Percentiles rank a stretch among this genome's conserved stretches.
phyloP scores from a whole-genome alignment of 2,329 filamentous ascomycete species.

The Helminthosporium solani region DNA sequence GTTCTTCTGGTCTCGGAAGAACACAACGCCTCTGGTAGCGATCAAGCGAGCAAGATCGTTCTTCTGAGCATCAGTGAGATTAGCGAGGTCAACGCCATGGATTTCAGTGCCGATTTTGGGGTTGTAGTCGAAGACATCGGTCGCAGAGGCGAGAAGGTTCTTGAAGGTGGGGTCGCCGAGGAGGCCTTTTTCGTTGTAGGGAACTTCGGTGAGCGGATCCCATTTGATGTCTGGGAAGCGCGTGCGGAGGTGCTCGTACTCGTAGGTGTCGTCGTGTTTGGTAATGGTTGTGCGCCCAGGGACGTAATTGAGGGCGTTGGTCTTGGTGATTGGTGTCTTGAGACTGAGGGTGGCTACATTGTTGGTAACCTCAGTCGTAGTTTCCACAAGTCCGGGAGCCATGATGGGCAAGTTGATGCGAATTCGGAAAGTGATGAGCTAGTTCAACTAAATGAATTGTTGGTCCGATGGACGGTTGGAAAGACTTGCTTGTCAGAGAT shows the following conservation, averaged over 20 bases:
- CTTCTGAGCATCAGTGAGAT: constrained; percentile 53
- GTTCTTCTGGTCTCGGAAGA: constrained; percentile 58
- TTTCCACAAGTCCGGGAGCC: constrained; percentile 38
- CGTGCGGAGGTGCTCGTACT: constrained; percentile 55
- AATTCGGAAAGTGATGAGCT: neutral
- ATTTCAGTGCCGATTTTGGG: constrained; percentile 59
- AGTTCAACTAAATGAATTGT: neutral
- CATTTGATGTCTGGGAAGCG: constrained; percentile 56
- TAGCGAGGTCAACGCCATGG: constrained; percentile 53
- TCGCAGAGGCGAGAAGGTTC: constrained; percentile 54
- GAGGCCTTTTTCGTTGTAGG: constrained; percentile 56
- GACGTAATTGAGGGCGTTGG: constrained; percentile 42
- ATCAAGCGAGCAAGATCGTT: constrained; percentile 57
- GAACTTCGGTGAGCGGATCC: constrained; percentile 50
- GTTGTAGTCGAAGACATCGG: constrained; percentile 58
- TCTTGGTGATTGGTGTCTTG: constrained; percentile 13
- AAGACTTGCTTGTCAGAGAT: no score
- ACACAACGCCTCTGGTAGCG: constrained; percentile 57
- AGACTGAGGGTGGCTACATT: constrained; percentile 7
- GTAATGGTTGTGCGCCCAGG: constrained; percentile 52
- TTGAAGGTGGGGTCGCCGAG: constrained; percentile 57
- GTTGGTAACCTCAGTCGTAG: constrained; percentile 15
- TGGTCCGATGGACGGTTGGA: neutral
- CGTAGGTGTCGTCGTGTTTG: constrained; percentile 50
- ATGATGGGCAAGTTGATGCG: constrained; percentile 14